phyloP scores from a whole-genome alignment of 75 land plant genomes.

The Picea glauca region DNA sequence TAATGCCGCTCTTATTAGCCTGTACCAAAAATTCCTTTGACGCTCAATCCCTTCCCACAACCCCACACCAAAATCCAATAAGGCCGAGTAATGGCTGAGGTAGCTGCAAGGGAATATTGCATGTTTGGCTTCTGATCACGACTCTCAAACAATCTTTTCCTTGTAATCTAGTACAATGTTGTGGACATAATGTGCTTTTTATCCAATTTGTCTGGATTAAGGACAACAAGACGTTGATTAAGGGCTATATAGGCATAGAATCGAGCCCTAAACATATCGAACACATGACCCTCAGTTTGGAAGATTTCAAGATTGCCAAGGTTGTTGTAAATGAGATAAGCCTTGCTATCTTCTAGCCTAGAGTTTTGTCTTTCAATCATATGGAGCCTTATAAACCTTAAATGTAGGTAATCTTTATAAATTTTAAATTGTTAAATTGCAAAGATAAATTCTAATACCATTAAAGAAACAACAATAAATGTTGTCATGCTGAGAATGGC shows the following conservation, averaged over 20 bases:
- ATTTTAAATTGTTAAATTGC: neutral
- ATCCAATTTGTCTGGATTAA: constrained; percentile 31
- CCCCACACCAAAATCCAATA: constrained; percentile 16
- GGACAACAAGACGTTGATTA: constrained; percentile 61
- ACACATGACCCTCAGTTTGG: constrained; percentile 30
- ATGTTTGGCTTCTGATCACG: constrained; percentile 1
- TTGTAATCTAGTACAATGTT: constrained; percentile 40
- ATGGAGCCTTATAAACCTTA: neutral
- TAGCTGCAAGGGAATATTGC: neutral
- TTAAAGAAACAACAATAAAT: constrained; percentile 45
- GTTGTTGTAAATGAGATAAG: constrained; percentile 49
- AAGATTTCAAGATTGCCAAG: constrained; percentile 61
- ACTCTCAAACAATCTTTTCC: constrained; percentile 5
- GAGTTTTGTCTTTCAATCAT: neutral
- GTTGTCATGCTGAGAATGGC: constrained; percentile 78
- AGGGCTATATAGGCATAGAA: constrained; percentile 57
- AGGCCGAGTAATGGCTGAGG: neutral
- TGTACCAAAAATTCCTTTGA: constrained; percentile 9
- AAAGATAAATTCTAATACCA: neutral
- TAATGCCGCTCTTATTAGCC: too few species aligned
- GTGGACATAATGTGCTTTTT: constrained; percentile 27
- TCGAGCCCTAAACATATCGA: constrained; percentile 36
- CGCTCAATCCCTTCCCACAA: constrained; percentile 47
- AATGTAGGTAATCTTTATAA: neutral
- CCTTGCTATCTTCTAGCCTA: neutral